Base-by-base conservation (phyloP, 1,139 yeast genomes). In the Scheffersomyces insectosa region DNA sequence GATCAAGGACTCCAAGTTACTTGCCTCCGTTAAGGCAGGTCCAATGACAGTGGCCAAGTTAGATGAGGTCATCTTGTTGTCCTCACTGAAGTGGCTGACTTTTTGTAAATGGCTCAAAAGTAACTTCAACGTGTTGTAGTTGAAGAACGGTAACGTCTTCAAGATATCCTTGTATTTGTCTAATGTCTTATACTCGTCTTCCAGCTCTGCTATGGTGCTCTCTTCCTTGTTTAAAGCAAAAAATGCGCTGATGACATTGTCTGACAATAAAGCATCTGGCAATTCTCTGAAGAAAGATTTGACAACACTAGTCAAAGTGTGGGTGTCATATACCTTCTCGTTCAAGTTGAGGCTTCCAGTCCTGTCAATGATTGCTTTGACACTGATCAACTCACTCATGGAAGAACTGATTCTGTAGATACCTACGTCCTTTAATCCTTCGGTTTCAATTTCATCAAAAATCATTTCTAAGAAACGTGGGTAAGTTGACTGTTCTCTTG, bases 341-440 rank as follows among this genome's bases (percentile, higher is more conserved):
- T 81, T 74, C 49, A 88, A 83, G 41, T 70, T 66, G 35, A 73
- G 55, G 8, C 77, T 79, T 13, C 88, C 88, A 27, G 80, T 79
- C 47, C 77, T 79, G 63, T 93, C 97, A 60, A 93, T 88, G 33
- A 83, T 83, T 9, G 74, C 70, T 60, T 85, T 88, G 48, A 90
- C 73, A 23, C 81, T 77, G 47, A 78, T 81, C 48, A 93, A 82
- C 42, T 89, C 88, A 38, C 88, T 87, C 37, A 89, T 70, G 0
- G 97, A 88, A 0, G 97, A 95, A 46, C 96, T 88, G 48, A 91
- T 88, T 62, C 99, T 82, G 63, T 93, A 93, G 15, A 93, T 72
- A 16, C 99, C 99, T 46, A 89, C 88, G 60, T 91, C 98, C 49
- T 88, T 88, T 31, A 93, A 63, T 0, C 98, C 97, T 43, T 91